Evolutionary conservation across 345 rosid genomes (phyloP), one percentile per base, ranked within the genome.

Genomic region (Limnanthes douglasii): DNA sequence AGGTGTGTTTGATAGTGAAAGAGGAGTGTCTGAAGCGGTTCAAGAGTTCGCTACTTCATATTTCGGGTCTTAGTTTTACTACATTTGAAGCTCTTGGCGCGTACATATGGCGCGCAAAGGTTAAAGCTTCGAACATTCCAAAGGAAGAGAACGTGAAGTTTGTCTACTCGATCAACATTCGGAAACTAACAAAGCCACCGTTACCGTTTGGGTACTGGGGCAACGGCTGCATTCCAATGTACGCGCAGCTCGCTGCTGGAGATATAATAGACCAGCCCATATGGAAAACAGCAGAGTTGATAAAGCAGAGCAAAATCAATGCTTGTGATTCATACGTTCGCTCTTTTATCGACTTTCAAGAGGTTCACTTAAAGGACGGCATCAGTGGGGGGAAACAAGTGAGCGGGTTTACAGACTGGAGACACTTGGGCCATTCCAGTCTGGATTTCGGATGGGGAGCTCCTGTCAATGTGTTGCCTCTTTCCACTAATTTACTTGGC

Each of bases 381-480:
- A 63, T 54, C 38, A 59, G 64, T 15, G 74, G 78, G 0, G 88
- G 75, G 10, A 35, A 48, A 46, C 63, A 65, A 41, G 84, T 78
- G 50, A 75, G 93, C 16, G 82, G 93, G n/a, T 78, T 81, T 73
- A 82, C 97, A 4, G 94, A 86, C 47, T 78, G 94, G 97, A 57
- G 94, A 48, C 75, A 86, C 49, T 45, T 86, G 16, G 94, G 97
- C 15, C 94, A 86, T 53, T 62, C 82, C 0, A 56, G 70, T 0
- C 67, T 86, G 11, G 97, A 81, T 59, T 86, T 86, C 17, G 97
- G 94, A 5, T 81, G 86, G 84, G 94, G 92, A 48, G 82, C 81
- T 28, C 92, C 94, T 0, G 75, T 75, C 12, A 66, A 59, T 5
- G 78, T 86, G 19, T 46, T 81, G 49, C 94, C 96, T 1, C 41